These are phyloP conservation scores for Nothophoma quercina DNA, from an alignment of 2,329 filamentous ascomycete species.

Conservation along the genomic window DNA sequence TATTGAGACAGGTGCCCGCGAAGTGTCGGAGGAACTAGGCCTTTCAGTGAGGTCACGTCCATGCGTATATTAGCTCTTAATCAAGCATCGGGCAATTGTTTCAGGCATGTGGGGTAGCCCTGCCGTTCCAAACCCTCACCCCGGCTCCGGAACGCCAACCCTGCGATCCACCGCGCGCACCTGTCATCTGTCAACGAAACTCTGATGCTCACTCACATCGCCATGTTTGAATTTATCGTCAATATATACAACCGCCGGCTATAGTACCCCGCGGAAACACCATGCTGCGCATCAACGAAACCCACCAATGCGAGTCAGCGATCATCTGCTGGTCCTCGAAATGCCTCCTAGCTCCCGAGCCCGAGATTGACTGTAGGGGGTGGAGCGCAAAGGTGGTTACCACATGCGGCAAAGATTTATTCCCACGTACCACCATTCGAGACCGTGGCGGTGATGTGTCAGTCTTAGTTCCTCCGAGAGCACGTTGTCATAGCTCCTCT, in stretches of 20 bases:
- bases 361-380: background rate
- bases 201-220: constrained; percentile 1
- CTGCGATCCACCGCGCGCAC: constrained; percentile 7
- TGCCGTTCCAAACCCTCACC: constrained; percentile 3
- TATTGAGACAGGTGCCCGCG: background rate
- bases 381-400: background rate
- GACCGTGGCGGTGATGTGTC: constrained; percentile 7
- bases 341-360: background rate
- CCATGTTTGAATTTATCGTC: background rate
- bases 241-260: constrained; percentile 15
- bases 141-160: constrained; percentile 16
- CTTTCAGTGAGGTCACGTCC: constrained; percentile 4
- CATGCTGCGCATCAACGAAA: constrained; percentile 3
- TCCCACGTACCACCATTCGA: constrained; percentile 15
- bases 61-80: constrained; percentile 28
- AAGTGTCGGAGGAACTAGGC: constrained; percentile 21
- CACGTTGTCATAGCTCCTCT: constrained; percentile 9
- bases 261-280: constrained; percentile 9
- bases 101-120: constrained; percentile 23
- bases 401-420: constrained; percentile 8
- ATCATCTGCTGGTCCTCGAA: background rate
- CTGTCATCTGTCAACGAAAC: constrained; percentile 6
- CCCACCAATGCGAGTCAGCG: constrained; percentile 25
- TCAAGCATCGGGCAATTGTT: constrained; percentile 32
- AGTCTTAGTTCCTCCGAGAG: constrained; percentile 13